Conservation (phyloP, 441 rosid genomes). For the Aleurites moluccanus region DNA sequence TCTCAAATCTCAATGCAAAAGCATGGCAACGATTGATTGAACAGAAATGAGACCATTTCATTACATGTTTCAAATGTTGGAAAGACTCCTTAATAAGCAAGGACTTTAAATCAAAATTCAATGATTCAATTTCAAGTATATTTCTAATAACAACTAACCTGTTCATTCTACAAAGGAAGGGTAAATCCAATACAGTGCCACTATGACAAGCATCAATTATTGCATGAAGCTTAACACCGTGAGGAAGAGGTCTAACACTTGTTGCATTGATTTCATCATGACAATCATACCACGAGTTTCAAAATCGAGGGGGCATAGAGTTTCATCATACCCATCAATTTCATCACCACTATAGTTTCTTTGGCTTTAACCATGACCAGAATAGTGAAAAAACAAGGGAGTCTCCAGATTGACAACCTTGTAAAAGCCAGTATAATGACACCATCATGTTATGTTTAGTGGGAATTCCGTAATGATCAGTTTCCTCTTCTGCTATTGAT, state of each 20-base stretch:
- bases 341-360: constrained; percentile 76
- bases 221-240: constrained; percentile 77
- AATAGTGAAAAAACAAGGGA: constrained; percentile 86
- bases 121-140: constrained; percentile 2
- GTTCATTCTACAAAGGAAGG: constrained; percentile 73
- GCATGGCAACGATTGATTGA: background rate
- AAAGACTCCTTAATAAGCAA: background rate
- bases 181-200: constrained; percentile 82
- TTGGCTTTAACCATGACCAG: constrained; percentile 88
- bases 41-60: background rate
- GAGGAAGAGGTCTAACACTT: constrained; percentile 68
- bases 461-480: constrained; percentile 70
- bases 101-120: background rate
- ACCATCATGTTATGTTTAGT: constrained; percentile 74
- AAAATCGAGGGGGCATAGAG: constrained; percentile 80
- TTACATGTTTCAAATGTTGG: background rate
- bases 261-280: constrained; percentile 75
- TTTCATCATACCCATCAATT: constrained; percentile 83
- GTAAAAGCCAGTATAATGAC: constrained; percentile 88
- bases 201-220: constrained; percentile 83
- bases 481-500: constrained; percentile 80
- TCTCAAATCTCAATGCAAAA: background rate
- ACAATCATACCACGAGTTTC: constrained; percentile 93
- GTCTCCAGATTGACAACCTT: constrained; percentile 88
- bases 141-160: constrained; percentile 42